Conservation (phyloP, 73 alveolate genomes). For the Durusdinium trenchii region DNA sequence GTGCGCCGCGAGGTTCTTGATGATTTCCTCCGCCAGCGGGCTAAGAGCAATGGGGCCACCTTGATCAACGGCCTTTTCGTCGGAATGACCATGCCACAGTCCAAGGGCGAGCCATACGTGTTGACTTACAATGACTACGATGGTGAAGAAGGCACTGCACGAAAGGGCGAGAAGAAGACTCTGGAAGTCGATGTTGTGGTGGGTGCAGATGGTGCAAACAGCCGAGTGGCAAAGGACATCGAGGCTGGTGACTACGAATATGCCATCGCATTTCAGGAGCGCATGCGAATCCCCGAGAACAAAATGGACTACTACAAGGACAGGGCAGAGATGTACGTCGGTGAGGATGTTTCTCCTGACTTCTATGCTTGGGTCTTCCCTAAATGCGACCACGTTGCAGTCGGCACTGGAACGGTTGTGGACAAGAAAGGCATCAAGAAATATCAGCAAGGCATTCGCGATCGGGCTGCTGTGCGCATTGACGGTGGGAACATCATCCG, state of each 20-base stretch:
- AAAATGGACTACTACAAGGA: constrained; percentile 96
- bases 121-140: constrained; percentile 61
- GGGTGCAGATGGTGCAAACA: constrained; percentile 96
- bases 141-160: constrained; percentile 58
- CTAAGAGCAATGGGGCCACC: constrained; percentile 84
- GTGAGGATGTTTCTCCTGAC: constrained; percentile 96
- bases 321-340: constrained; percentile 96
- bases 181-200: constrained; percentile 94
- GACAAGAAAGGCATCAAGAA: constrained; percentile 94
- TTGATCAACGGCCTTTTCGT: constrained; percentile 83
- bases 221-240: constrained; percentile 94
- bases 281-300: constrained; percentile 93
- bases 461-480: constrained; percentile 87
- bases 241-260: constrained; percentile 96
- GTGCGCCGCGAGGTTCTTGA: constrained; percentile 96
- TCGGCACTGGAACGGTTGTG: constrained; percentile 96
- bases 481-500: constrained; percentile 93
- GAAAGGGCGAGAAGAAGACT: constrained; percentile 95
- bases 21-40: constrained; percentile 73
- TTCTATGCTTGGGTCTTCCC: constrained; percentile 96
- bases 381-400: constrained; percentile 96
- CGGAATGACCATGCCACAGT: constrained; percentile 61
- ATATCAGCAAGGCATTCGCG: constrained; percentile 89
- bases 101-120: constrained; percentile 65
- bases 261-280: constrained; percentile 96